phyloP scores from a whole-genome alignment of 306 rosid genomes.

The Alnus glutinosa region DNA sequence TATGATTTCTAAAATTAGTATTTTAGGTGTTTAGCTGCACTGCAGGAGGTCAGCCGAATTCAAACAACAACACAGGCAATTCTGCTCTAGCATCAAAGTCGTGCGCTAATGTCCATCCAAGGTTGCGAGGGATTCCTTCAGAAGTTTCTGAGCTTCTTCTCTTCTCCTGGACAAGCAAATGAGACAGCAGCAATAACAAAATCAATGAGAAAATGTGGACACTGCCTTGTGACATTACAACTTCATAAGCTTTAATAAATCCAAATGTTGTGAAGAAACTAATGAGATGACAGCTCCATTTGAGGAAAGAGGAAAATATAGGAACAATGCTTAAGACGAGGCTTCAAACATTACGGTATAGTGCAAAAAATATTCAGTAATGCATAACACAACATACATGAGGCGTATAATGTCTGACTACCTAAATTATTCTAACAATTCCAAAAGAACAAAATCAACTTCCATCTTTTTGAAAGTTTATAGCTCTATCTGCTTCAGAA shows the following conservation, averaged over 20 bases:
- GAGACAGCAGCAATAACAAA: background rate
- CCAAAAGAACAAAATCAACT: background rate
- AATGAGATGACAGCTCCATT: background rate
- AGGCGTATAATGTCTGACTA: background rate
- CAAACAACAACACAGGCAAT: too few relatives aligned
- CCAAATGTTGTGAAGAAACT: background rate
- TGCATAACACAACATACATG: background rate
- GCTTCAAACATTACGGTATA: background rate
- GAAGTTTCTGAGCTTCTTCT: constrained; percentile 76
- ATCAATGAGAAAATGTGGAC: background rate
- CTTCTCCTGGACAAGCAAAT: constrained; percentile 62
- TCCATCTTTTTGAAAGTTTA: background rate
- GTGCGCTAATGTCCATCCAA: constrained; percentile 46
- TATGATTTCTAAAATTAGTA: too few relatives aligned
- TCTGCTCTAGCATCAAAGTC: too few relatives aligned
- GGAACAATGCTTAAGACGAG: background rate
- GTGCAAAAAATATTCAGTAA: background rate
- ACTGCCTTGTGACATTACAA: background rate
- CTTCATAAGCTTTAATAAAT: background rate
- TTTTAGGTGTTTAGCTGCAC: too few relatives aligned
- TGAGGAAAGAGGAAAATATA: background rate
- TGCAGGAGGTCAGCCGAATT: too few relatives aligned
- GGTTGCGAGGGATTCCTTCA: constrained; percentile 71
- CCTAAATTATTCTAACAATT: background rate
- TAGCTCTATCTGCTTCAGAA: background rate